Base-by-base conservation (phyloP, 2,329 filamentous ascomycete species). In the Ascochyta viciae-villosae region DNA sequence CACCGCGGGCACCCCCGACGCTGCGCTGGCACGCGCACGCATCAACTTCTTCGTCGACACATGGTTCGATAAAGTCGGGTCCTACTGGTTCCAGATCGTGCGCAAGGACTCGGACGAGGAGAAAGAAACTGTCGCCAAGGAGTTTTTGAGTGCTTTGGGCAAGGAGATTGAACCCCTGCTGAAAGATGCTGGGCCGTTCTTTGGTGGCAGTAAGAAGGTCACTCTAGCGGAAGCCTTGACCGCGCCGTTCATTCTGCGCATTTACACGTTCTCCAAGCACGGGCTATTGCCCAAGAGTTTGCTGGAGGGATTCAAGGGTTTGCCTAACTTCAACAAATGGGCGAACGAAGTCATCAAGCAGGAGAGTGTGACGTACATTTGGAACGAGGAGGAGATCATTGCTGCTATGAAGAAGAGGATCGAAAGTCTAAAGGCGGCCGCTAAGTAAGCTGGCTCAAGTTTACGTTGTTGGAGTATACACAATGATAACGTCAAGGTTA, bases 121-220 rank as follows among this genome's bases (percentile, higher is more conserved):
- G 15, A 78, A 80, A 5, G 79, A 82, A 1, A 76, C 76, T 3
- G 69, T 83, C 3, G 78, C 74, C 0, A 75, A 82, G 22, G 82
- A 82, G 8, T 77, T 85, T n/a, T 77, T 89, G 3, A 80, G 78
- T 1, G 79, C 78, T 1, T 76, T 90, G 1, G 79, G 81, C 49
- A 91, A 89, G 77, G 89, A 94, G 66, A 77, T 95, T 51, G 91
- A 93, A 76, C 89, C 89, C 1, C 76, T 91, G 34, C 77, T 96
- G 24, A 68, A 72, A 10, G 74, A 78, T 46, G 77, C 78, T 6
- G 58, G 39, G 6, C 80, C 79, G 0, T 82, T 80, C 64, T 81
- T 81, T 54, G 77, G 76, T 0, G 79, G 79, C 0, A 78, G 74
- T 46, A 63, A 71, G n/a, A 73, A 76, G 69, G 70, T 92, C 37